Evolutionary conservation across 495 filamentous ascomycete species (phyloP).

Genomic region (Podospora comata): DNA sequence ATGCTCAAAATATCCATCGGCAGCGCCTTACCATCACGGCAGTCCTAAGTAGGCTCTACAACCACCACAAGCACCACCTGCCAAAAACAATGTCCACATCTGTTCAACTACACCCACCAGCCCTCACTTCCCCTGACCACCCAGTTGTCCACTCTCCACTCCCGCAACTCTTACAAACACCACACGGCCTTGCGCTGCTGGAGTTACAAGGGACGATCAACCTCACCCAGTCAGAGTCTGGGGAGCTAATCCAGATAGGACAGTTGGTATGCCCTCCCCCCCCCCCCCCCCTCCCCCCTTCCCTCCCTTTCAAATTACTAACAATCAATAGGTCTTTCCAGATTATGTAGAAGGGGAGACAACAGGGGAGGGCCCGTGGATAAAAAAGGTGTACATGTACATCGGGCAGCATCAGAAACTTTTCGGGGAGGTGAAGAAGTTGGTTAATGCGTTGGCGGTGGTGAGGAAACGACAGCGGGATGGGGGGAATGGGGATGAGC

Average conservation of each 20-base stretch:
- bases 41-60: too few species aligned
- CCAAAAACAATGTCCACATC: not conserved
- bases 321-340: conserved; percentile 74
- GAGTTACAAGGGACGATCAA: conserved; percentile 91
- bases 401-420: conserved; percentile 87
- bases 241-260: too few species aligned
- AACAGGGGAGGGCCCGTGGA: conserved; percentile 60
- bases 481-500: conserved; percentile 32
- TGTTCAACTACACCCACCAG: not conserved
- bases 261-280: too few species aligned
- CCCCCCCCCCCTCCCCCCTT: too few species aligned
- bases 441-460: conserved; percentile 73
- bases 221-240: conserved; percentile 38
- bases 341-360: conserved; percentile 56
- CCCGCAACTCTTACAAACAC: conserved; percentile 82
- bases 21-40: too few species aligned
- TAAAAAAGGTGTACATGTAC: conserved; percentile 84
- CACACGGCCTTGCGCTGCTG: conserved; percentile 72
- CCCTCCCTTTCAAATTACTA: too few species aligned
- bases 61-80: not conserved
- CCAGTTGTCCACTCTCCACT: conserved; percentile 46
- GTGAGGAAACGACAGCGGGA: conserved; percentile 17
- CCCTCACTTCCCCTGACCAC: not conserved
- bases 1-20: too few species aligned
- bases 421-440: conserved; percentile 84